These are phyloP conservation scores for Metschnikowia matae DNA, from an alignment of 805 yeast genomes.

Conservation along the genomic window DNA sequence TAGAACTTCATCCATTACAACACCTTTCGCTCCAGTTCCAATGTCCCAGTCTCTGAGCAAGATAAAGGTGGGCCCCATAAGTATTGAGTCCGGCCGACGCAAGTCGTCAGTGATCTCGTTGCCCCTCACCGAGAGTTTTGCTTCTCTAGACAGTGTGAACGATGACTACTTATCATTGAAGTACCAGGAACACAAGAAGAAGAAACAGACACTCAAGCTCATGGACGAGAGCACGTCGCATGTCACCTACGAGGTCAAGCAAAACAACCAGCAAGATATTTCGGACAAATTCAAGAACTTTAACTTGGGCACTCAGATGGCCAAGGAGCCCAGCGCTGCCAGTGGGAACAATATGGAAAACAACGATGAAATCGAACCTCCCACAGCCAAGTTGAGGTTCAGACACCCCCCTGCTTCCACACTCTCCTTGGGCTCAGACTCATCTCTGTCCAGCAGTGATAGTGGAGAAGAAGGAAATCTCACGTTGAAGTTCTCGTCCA, in stretches of 20 bases:
- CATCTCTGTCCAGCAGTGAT: constrained; percentile 23
- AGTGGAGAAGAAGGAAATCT: constrained; percentile 42
- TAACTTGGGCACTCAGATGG: constrained; percentile 36
- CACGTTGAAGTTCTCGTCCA: constrained; percentile 43
- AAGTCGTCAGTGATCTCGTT: constrained; percentile 69
- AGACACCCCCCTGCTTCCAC: constrained; percentile 9
- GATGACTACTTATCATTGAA: constrained; percentile 47
- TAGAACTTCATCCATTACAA: not conserved
- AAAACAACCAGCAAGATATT: constrained; percentile 2
- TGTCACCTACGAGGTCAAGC: constrained; percentile 3
- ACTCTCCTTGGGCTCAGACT: constrained; percentile 13
- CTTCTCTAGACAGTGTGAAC: constrained; percentile 69
- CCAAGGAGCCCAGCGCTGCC: constrained; percentile 6
- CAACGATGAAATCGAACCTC: constrained; percentile 23
- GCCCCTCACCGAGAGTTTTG: constrained; percentile 71
- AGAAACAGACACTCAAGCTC: constrained; percentile 8
- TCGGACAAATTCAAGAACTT: constrained; percentile 33
- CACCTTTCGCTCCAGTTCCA: not conserved
- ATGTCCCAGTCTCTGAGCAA: constrained; percentile 12
- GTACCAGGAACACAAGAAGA: constrained; percentile 30
- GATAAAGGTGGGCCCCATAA: constrained; percentile 35
- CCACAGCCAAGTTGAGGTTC: not conserved
- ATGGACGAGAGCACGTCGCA: constrained; percentile 7
- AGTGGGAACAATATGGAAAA: constrained; percentile 7
- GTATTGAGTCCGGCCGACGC: constrained; percentile 21